phyloP scores from a whole-genome alignment of 2,329 filamentous ascomycete genomes.

The Fusarium proliferatum region DNA sequence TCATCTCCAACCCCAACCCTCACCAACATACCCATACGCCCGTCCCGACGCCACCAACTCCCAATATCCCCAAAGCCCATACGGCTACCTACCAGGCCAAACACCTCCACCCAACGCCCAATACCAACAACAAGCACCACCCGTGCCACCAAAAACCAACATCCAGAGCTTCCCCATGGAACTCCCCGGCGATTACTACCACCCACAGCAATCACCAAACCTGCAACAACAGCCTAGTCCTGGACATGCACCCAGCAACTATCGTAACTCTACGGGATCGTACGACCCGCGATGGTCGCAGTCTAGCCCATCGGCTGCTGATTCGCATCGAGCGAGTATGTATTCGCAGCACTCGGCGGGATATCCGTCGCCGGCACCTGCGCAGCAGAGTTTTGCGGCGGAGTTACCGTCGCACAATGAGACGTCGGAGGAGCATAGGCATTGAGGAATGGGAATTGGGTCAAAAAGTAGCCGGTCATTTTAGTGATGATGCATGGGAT shows the following conservation, averaged over 20 bases:
- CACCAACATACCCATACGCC: conserved; percentile 33
- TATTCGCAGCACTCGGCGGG: conserved; percentile 44
- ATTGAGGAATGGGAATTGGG: neutral
- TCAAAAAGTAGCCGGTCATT: conserved; percentile 10
- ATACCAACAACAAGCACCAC: conserved; percentile 38
- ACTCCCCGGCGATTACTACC: conserved; percentile 62
- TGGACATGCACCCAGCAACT: conserved; percentile 26
- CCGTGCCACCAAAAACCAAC: conserved; percentile 41
- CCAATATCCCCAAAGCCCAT: conserved; percentile 35
- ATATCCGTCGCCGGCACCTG: conserved; percentile 53
- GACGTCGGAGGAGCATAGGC: conserved; percentile 57
- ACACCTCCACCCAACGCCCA: conserved; percentile 33
- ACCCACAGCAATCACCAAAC: conserved; percentile 52
- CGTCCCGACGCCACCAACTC: conserved; percentile 25
- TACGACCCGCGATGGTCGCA: conserved; percentile 57
- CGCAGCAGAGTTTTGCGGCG: conserved; percentile 55
- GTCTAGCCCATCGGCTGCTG: conserved; percentile 40
- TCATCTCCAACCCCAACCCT: conserved; percentile 40
- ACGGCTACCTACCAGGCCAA: conserved; percentile 36
- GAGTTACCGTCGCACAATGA: conserved; percentile 62
- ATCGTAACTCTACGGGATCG: conserved; percentile 40
- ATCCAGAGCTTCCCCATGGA: conserved; percentile 51
- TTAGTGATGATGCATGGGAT: conserved; percentile 14
- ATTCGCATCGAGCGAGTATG: conserved; percentile 43
- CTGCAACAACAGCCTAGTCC: conserved; percentile 40